phyloP scores from a whole-genome alignment of 164 flowering plant species.

The Dillenia suffruticosa region DNA sequence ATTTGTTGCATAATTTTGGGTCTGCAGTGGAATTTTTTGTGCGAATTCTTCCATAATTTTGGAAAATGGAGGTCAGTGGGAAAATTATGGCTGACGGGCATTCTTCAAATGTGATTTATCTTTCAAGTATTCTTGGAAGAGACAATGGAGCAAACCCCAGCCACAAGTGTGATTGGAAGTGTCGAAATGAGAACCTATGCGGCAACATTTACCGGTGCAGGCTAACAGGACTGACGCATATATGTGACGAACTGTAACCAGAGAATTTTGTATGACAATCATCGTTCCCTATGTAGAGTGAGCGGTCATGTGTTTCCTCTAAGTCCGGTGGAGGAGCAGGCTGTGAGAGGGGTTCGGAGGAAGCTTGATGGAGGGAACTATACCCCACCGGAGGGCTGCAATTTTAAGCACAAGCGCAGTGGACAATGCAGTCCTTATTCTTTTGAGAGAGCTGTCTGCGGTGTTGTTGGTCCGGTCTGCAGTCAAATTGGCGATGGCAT shows the following conservation, averaged over 20 bases:
- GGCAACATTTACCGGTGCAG: conserved; percentile 95
- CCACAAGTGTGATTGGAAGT: conserved; percentile 93
- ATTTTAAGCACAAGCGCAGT: conserved; percentile 85
- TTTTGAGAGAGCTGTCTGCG: conserved; percentile 85
- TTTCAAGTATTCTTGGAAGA: conserved; percentile 84
- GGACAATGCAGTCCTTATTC: conserved; percentile 81
- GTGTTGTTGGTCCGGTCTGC: conserved; percentile 76
- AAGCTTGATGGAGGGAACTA: conserved; percentile 66
- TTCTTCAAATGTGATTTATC: conserved; percentile 74
- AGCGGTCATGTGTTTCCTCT: conserved; percentile 85
- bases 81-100: conserved; percentile 55
- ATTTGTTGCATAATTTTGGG: too few species aligned
- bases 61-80: conserved; percentile 70
- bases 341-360: conserved; percentile 88
- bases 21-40: not conserved
- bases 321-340: conserved; percentile 72
- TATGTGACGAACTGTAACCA: conserved; percentile 99
- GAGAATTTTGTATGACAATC: conserved; percentile 92
- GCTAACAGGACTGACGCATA: conserved; percentile 88
- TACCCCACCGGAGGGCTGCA: conserved; percentile 58
- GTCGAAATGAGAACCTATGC: conserved; percentile 84
- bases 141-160: conserved; percentile 49
- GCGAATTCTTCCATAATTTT: too few species aligned
- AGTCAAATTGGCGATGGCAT: conserved; percentile 94
- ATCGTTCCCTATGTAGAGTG: conserved; percentile 89